Evolutionary conservation across 2,329 filamentous ascomycete genomes (phyloP).

Genomic region (Ophiostoma angusticollis): DNA sequence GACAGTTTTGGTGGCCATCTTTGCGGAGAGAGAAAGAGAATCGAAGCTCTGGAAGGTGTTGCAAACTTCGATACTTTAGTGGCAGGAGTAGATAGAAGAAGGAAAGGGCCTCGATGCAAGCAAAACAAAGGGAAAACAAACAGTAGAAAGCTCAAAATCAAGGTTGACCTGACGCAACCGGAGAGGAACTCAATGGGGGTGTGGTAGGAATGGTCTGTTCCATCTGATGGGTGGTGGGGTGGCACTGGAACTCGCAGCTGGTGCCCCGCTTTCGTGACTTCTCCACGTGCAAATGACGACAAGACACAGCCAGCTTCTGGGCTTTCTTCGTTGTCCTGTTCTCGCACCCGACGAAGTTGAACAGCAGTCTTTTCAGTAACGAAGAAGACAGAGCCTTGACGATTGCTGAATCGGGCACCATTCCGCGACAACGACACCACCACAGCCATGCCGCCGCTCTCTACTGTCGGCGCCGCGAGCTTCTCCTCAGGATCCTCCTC

Average conservation of each 20-base stretch:
- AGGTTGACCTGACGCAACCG: too few relatives aligned
- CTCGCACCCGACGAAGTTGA: too few relatives aligned
- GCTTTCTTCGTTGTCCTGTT: background rate
- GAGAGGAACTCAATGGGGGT: too few relatives aligned
- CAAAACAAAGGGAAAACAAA: background rate
- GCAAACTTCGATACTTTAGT: too few relatives aligned
- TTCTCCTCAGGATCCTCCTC: background rate
- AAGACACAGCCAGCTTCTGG: background rate
- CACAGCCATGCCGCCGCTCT: too few relatives aligned
- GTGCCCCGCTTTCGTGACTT: background rate
- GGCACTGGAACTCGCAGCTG: slow-evolving; percentile 4
- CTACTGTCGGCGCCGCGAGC: background rate
- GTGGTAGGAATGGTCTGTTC: too few relatives aligned
- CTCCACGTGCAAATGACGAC: slow-evolving; percentile 12
- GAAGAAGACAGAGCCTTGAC: too few relatives aligned
- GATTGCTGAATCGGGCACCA: too few relatives aligned
- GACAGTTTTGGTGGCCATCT: slow-evolving; percentile 66
- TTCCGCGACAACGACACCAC: too few relatives aligned
- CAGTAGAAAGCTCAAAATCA: too few relatives aligned
- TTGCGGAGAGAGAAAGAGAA: background rate
- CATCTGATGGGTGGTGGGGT: too few relatives aligned
- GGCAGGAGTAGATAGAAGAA: background rate
- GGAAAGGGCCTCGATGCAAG: background rate
- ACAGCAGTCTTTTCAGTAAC: too few relatives aligned
- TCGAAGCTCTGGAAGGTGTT: background rate